Conservation (phyloP, 192 early-diverging fungal species). For the Lobosporangium transversale region DNA sequence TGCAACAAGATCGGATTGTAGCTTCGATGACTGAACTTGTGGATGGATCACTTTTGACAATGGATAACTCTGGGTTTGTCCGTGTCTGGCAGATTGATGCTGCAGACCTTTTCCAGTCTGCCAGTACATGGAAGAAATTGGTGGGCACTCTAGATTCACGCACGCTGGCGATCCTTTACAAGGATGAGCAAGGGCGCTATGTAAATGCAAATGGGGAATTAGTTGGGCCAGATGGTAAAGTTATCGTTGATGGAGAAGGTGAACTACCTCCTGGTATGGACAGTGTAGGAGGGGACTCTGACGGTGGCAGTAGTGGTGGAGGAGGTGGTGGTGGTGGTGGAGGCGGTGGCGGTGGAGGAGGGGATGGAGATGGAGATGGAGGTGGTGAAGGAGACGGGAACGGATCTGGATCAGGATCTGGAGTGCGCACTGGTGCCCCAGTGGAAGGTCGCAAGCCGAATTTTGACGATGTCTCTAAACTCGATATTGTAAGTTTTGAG, state of each 20-base stretch:
- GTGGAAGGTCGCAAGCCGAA: constrained; percentile 63
- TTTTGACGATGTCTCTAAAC: constrained; percentile 65
- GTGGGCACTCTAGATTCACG: constrained; percentile 67
- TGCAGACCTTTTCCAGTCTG: constrained; percentile 60
- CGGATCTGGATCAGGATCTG: constrained; percentile 59
- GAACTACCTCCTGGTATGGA: constrained; percentile 38
- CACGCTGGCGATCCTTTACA: constrained; percentile 63
- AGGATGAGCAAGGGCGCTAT: constrained; percentile 55
- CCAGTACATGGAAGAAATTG: constrained; percentile 68
- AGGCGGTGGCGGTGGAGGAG: constrained; percentile 49
- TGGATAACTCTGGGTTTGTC: constrained; percentile 66
- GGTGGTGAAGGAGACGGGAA: constrained; percentile 55
- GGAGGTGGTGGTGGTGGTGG: constrained; percentile 45
- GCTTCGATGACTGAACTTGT: constrained; percentile 65
- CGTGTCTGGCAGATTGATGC: constrained; percentile 69
- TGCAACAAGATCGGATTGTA: constrained; percentile 55
- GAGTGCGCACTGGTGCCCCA: constrained; percentile 50
- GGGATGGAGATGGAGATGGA: constrained; percentile 54
- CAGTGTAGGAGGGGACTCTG: constrained; percentile 24
- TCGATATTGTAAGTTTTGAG: constrained; percentile 64
- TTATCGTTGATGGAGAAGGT: constrained; percentile 12
- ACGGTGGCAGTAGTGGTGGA: constrained; percentile 23
- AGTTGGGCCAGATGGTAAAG: constrained; percentile 19
- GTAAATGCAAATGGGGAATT: constrained; percentile 32
- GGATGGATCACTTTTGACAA: constrained; percentile 63